Base-by-base conservation (phyloP, 495 filamentous ascomycete species). In the Penicillium psychrofluorescens region DNA sequence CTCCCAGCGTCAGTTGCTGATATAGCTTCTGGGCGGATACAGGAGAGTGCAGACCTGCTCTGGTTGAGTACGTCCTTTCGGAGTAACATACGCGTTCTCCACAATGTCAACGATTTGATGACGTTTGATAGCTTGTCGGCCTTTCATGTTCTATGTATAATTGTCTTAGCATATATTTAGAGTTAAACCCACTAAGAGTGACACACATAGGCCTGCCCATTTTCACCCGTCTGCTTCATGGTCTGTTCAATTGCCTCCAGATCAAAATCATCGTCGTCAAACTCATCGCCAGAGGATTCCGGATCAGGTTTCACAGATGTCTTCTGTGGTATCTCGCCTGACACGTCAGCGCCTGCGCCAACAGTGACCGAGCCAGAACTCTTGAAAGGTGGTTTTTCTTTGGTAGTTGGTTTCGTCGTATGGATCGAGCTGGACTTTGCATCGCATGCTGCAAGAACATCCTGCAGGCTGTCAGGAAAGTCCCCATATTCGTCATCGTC, bases 51-150 rank as follows among this genome's bases (percentile, higher is more conserved):
- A 54, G 63, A 90, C 85, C 79, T 88, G 90, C 60, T 95, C 86
- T 30, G 72, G 70, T 34, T 70, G 74, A 38, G 68, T 64, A 50
- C 72, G 71, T 38, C 85, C 85, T 53, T 69, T 76, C 11, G 72
- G 62, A 61, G 76, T 79, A 43, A 65, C 63, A 66, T 88, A 92
- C 22, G 77, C 68, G 51, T 72, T 72, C 46, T 88, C 74, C 29
- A 81, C 74, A 49, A 87, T 77, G 50, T 82, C 77, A 49, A 81
- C 84, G 44, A 95, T 71, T 36, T 85, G 68, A 66, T 91, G 95
- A 41, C 90, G 83, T 59, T 92, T 86, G 53, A 95, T 89, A 34
- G 80, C 78, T 65, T 76, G 78, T 45, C 74, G 67, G 59, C 77
- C 79, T 61, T 80, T 69, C 44, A 58, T 35, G 44, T 64, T 71